A percentile compares a stretch with the other conserved stretches of the same genome.
Evolutionary conservation across 2,329 filamentous ascomycete genomes (phyloP).

Genomic region (Bipolaris cookei): DNA sequence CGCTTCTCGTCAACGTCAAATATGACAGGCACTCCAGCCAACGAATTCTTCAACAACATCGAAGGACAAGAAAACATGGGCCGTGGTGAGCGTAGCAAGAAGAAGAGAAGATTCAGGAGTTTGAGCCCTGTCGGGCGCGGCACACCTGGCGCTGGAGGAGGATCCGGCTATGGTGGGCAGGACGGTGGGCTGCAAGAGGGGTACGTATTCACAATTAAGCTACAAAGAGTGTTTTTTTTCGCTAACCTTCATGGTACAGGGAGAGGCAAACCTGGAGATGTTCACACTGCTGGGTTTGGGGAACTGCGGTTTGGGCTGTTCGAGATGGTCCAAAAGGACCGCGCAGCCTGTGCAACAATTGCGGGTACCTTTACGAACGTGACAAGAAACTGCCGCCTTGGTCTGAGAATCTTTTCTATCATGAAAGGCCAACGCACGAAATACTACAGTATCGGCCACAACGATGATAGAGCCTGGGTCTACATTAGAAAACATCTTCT

Average conservation of each 20-base stretch:
- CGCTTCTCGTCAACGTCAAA: constrained; percentile 86
- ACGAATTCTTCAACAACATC: constrained; percentile 65
- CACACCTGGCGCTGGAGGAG: constrained; percentile 71
- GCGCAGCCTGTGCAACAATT: constrained; percentile 90
- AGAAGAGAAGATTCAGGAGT: constrained; percentile 90
- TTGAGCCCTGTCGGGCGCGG: constrained; percentile 81
- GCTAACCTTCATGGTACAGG: constrained; percentile 44
- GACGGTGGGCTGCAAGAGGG: constrained; percentile 61
- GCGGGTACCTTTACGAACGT: constrained; percentile 85
- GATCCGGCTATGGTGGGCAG: constrained; percentile 71
- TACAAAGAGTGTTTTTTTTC: not conserved
- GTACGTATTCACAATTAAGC: constrained; percentile 32
- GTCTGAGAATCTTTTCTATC: constrained; percentile 71
- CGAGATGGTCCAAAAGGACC: constrained; percentile 86
- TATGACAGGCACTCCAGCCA: constrained; percentile 72
- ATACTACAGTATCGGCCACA: constrained; percentile 30
- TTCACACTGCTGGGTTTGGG: constrained; percentile 84
- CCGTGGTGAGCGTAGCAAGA: constrained; percentile 89
- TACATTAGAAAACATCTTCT: not conserved
- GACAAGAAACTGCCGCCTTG: constrained; percentile 82
- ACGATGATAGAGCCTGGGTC: constrained; percentile 9
- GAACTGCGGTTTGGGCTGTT: constrained; percentile 91
- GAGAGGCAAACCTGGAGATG: constrained; percentile 89
- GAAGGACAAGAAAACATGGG: constrained; percentile 78
- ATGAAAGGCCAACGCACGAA: constrained; percentile 47